These are phyloP conservation scores for Pythium insidiosum DNA, from an alignment of 352 stramenopile species.

Conservation along the genomic window DNA sequence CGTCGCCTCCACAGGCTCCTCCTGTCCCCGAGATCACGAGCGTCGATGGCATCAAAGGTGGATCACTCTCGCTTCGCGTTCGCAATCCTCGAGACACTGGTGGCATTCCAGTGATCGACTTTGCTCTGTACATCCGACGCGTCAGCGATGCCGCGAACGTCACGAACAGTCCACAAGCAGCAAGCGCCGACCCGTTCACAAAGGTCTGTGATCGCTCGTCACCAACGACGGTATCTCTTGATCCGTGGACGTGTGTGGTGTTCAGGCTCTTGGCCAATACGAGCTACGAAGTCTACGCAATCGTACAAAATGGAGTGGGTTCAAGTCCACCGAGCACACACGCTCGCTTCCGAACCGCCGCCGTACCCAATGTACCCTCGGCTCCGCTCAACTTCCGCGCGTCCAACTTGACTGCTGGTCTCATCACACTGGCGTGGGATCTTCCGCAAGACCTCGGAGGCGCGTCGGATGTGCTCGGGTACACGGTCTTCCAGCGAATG, in stretches of 20 bases:
- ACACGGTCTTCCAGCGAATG: constrained; percentile 39
- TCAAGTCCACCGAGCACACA: constrained; percentile 16
- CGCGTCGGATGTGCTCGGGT: constrained; percentile 25
- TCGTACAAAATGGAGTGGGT: constrained; percentile 28
- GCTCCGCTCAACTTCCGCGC: constrained; percentile 26
- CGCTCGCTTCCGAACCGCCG: constrained; percentile 15
- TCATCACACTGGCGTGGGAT: constrained; percentile 47
- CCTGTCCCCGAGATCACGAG: constrained; percentile 2
- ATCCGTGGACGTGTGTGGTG: constrained; percentile 17
- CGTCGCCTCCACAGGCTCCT: constrained; percentile 15
- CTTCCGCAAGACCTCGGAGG: constrained; percentile 39
- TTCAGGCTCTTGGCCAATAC: constrained; percentile 25
- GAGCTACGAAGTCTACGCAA: constrained; percentile 41
- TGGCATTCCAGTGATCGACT: constrained; percentile 22
- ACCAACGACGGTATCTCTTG: constrained; percentile 1
- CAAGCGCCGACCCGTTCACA: neutral
- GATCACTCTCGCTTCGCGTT: constrained; percentile 30
- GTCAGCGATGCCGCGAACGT: neutral
- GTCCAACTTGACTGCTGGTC: constrained; percentile 31
- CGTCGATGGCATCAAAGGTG: constrained; percentile 8
- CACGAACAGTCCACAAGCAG: neutral
- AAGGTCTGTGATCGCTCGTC: constrained; percentile 9
- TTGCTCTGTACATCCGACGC: constrained; percentile 25
- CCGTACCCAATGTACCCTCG: constrained; percentile 28
- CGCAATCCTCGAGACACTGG: constrained; percentile 20